Conservation (phyloP, 1,284 basidiomycete species). For the Naganishia cerealis region DNA sequence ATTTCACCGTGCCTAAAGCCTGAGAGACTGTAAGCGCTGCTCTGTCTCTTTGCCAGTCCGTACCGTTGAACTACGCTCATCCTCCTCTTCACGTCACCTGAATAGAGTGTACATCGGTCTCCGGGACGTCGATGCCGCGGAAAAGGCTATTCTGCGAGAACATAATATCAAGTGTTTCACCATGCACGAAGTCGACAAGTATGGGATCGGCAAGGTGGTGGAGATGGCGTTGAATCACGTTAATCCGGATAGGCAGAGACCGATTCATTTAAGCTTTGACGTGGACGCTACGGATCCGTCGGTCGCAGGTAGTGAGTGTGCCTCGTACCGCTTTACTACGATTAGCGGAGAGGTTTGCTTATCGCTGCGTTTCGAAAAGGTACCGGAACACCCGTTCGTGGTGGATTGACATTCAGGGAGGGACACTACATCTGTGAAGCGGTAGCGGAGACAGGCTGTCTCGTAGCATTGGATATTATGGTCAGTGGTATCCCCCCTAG, state of each 20-base stretch:
- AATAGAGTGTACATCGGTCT: slow-evolving; percentile 77
- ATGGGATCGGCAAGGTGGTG: slow-evolving; percentile 91
- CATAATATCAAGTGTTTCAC: slow-evolving; percentile 89
- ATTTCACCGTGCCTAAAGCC: slow-evolving; percentile 71
- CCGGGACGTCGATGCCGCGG: slow-evolving; percentile 86
- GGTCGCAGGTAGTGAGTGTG: slow-evolving; percentile 74
- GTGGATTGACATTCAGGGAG: slow-evolving; percentile 94
- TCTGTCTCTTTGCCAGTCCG: not conserved
- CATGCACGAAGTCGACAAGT: slow-evolving; percentile 98
- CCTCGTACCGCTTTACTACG: not conserved
- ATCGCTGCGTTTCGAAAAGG: slow-evolving; percentile 34
- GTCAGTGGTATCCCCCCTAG: slow-evolving; percentile 54
- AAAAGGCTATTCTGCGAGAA: slow-evolving; percentile 83
- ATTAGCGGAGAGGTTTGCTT: not conserved
- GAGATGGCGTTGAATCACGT: slow-evolving; percentile 94
- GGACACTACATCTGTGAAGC: slow-evolving; percentile 94
- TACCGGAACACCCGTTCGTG: slow-evolving; percentile 67
- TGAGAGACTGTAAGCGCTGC: slow-evolving; percentile 55
- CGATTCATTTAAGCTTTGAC: slow-evolving; percentile 95
- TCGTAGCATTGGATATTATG: slow-evolving; percentile 91
- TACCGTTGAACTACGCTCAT: not conserved
- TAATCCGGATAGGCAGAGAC: slow-evolving; percentile 76
- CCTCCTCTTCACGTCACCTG: not conserved
- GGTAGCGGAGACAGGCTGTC: slow-evolving; percentile 85
- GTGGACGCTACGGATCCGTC: slow-evolving; percentile 91